A percentile compares a stretch with the other conserved stretches of the same genome.
Conservation (phyloP, 352 stramenopile genomes). For the Pythium coloratum region DNA sequence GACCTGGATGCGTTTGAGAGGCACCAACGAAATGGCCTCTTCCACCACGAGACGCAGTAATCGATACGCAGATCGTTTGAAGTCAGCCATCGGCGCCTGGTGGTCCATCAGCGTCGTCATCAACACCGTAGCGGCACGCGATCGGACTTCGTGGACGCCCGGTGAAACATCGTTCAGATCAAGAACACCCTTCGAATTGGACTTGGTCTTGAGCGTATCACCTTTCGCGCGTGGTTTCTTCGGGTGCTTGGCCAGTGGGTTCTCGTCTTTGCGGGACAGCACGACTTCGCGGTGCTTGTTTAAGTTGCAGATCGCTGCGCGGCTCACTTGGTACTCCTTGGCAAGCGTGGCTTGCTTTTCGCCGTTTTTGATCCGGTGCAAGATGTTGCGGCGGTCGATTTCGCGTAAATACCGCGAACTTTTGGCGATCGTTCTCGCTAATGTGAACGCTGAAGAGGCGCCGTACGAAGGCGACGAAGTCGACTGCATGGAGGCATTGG, state of each 20-base stretch:
- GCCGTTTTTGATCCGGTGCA: constrained; percentile 42
- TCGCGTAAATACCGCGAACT: constrained; percentile 53
- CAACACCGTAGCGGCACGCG: not conserved
- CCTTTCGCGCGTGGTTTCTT: constrained; percentile 39
- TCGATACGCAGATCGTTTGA: not conserved
- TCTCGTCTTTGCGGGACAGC: constrained; percentile 40
- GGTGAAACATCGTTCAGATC: not conserved
- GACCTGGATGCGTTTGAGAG: not conserved
- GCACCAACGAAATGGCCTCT: constrained; percentile 15
- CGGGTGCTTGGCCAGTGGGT: constrained; percentile 54
- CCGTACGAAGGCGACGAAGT: not conserved
- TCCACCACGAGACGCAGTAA: constrained; percentile 14
- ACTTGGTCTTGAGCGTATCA: not conserved
- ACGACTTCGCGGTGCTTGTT: constrained; percentile 59
- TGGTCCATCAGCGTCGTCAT: not conserved
- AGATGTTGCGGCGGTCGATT: constrained; percentile 54
- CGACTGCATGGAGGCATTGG: not conserved
- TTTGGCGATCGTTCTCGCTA: constrained; percentile 22
- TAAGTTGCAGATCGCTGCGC: constrained; percentile 58
- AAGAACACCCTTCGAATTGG: not conserved
- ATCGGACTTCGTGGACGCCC: constrained; percentile 1
- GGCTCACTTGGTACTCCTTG: constrained; percentile 61
- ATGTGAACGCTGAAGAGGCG: not conserved
- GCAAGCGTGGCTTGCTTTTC: constrained; percentile 58
- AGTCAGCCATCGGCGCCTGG: constrained; percentile 2